Evolutionary conservation across 176 grass and related monocot species (phyloP), one percentile per base, ranked within the genome.

Genomic region (Musa acuminata): DNA sequence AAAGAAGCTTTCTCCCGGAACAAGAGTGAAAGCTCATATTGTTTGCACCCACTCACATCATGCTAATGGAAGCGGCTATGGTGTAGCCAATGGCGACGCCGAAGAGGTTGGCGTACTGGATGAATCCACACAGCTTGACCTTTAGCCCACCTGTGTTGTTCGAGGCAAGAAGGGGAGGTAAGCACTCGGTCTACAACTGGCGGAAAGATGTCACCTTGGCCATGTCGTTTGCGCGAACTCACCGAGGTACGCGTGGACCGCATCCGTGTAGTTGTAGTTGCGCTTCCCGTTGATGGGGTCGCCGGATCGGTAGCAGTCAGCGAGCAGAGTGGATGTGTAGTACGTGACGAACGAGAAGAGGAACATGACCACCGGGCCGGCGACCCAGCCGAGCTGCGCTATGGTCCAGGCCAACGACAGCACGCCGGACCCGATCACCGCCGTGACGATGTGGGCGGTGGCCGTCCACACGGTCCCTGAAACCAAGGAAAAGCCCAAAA

Each of bases 61-160:
- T 88, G 74, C 93, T 92, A 80, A 86, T 92, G 63, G 93, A 90
- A 20, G 89, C 79, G 1, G 93, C 91, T 68, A 92, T 92, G 75
- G 93, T 96, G 85, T 90, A 96, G 43, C 87, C 93, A 27, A 96
- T 80, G 51, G 89, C 93, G 62, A 87, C 91, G 24, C 93, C 93
- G 60, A 90, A 92, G 73, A 96, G 55, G 51, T 87, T 89, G 1
- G 85, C 77, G 14, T 90, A 89, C 68, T 96, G 93, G 64, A 96
- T 75, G 8, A 96, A 35, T 54, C 83, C 64, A 79, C 93, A 96
- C 13, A 96, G 64, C 26, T 82, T 48, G 19, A 91, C n/a, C 71
- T 91, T 83, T 19, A 83, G 60, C 50, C 89, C 89, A 23, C 77
- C 35, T 74, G 62, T 65, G 22, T 1, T 11, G 25, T 12, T 11